A percentile compares a stretch with the other conserved stretches of the same genome.
Evolutionary conservation across 2,329 filamentous ascomycete genomes (phyloP).

Genomic region (Aspergillus felis): DNA sequence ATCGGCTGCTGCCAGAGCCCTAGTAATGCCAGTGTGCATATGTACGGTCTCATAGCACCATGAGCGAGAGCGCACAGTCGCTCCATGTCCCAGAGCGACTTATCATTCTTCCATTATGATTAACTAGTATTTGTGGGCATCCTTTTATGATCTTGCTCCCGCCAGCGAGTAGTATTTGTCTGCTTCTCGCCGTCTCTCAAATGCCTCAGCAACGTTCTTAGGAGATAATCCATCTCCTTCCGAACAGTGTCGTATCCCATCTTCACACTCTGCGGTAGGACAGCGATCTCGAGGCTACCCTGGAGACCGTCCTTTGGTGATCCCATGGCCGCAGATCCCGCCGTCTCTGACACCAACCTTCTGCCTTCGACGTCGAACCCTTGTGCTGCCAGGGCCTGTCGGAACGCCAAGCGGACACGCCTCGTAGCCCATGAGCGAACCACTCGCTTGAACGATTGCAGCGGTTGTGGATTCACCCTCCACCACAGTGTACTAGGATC

Average conservation of each 20-base stretch:
- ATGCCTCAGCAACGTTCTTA: conserved; percentile 13
- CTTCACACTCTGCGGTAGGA: conserved; percentile 9
- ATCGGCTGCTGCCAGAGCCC: background rate
- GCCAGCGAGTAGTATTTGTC: background rate
- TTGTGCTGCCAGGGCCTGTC: conserved; percentile 40
- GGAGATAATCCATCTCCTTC: conserved; percentile 12
- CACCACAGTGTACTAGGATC: conserved; percentile 47
- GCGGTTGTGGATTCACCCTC: conserved; percentile 34
- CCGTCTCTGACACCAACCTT: conserved; percentile 9
- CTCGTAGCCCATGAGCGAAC: conserved; percentile 46
- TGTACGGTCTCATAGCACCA: background rate
- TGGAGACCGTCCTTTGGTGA: conserved; percentile 21
- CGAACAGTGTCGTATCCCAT: conserved; percentile 12
- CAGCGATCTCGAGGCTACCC: conserved; percentile 35
- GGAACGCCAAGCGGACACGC: conserved; percentile 44
- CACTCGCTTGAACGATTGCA: conserved; percentile 35
- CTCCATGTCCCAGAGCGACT: background rate
- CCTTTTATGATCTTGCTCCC: background rate
- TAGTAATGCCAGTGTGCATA: background rate
- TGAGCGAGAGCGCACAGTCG: background rate
- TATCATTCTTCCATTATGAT: background rate
- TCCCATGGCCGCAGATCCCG: background rate
- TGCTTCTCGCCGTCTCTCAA: background rate
- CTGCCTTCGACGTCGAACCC: conserved; percentile 42
- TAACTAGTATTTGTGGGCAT: background rate